A percentile compares a stretch with the other conserved stretches of the same genome.
phyloP scores from a whole-genome alignment of 2,329 filamentous ascomycete species.

The Fusarium humuli region DNA sequence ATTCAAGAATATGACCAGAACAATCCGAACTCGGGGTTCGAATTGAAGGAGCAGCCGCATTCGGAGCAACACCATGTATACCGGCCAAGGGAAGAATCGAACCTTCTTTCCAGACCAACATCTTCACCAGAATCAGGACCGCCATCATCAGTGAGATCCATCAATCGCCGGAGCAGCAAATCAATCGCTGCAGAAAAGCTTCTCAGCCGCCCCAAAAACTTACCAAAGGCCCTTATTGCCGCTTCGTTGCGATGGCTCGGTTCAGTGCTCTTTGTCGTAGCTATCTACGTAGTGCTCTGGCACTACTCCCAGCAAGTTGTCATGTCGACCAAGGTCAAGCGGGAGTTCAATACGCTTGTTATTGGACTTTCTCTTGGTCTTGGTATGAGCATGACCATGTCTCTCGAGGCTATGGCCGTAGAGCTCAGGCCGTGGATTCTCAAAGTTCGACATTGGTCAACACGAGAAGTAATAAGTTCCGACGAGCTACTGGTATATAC shows the following conservation, averaged over 20 bases:
- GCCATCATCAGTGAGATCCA: background rate
- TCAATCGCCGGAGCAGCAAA: background rate
- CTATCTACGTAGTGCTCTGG: slow-evolving; percentile 37
- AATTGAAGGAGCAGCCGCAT: slow-evolving; percentile 1
- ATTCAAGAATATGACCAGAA: background rate
- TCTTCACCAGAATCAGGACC: slow-evolving; percentile 1
- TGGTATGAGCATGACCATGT: slow-evolving; percentile 55
- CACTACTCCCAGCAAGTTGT: slow-evolving; percentile 27
- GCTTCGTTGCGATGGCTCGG: slow-evolving; percentile 34
- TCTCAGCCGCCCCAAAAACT: slow-evolving; percentile 18
- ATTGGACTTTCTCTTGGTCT: slow-evolving; percentile 54
- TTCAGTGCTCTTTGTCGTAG: slow-evolving; percentile 27
- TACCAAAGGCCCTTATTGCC: slow-evolving; percentile 23
- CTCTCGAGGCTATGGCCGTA: slow-evolving; percentile 57
- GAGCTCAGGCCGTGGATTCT: slow-evolving; percentile 62
- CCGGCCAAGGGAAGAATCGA: slow-evolving; percentile 13
- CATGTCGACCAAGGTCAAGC: slow-evolving; percentile 49
- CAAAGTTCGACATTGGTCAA: slow-evolving; percentile 51
- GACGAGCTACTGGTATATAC: background rate
- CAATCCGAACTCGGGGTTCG: background rate
- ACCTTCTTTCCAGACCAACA: slow-evolving; percentile 10
- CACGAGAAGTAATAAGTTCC: slow-evolving; percentile 53
- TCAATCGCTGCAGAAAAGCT: background rate
- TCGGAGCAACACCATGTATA: slow-evolving; percentile 1
- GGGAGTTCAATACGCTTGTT: slow-evolving; percentile 58